Evolutionary conservation across 2,329 filamentous ascomycete species (phyloP).

Genomic region (Exophiala viscosa): DNA sequence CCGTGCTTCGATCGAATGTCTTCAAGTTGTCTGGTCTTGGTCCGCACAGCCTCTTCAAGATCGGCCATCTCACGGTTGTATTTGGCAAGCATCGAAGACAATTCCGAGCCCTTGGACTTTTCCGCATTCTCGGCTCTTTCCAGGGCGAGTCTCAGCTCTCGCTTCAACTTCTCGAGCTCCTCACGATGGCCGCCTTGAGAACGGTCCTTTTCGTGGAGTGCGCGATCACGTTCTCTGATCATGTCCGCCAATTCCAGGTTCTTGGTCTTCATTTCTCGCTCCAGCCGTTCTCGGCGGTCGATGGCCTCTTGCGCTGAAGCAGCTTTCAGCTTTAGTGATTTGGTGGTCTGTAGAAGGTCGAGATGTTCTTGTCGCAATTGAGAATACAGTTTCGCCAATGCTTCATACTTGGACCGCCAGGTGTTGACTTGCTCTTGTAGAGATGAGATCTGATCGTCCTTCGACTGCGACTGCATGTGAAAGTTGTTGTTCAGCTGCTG

Average conservation of each 20-base stretch:
- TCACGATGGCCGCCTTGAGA: slow-evolving; percentile 83
- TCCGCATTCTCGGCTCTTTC: slow-evolving; percentile 91
- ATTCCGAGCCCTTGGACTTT: slow-evolving; percentile 86
- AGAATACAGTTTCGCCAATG: slow-evolving; percentile 92
- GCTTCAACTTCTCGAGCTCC: slow-evolving; percentile 88
- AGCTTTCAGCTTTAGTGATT: slow-evolving; percentile 91
- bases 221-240: slow-evolving; percentile 93
- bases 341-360: slow-evolving; percentile 92
- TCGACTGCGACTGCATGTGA: slow-evolving; percentile 79
- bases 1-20: slow-evolving; percentile 73
- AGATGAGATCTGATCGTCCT: slow-evolving; percentile 88
- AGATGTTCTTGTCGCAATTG: slow-evolving; percentile 93
- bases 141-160: slow-evolving; percentile 85
- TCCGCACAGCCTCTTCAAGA: slow-evolving; percentile 82
- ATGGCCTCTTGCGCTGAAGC: slow-evolving; percentile 96
- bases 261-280: slow-evolving; percentile 98
- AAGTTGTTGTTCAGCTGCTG: slow-evolving; percentile 76
- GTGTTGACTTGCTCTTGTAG: slow-evolving; percentile 97
- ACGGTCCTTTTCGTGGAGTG: slow-evolving; percentile 87
- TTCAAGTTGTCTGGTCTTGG: slow-evolving; percentile 82
- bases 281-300: slow-evolving; percentile 87
- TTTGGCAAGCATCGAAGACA: slow-evolving; percentile 89
- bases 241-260: slow-evolving; percentile 98
- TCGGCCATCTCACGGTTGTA: slow-evolving; percentile 98
- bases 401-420: slow-evolving; percentile 95